phyloP scores from a whole-genome alignment of 306 rosid genomes.

The Argentina anserina region DNA sequence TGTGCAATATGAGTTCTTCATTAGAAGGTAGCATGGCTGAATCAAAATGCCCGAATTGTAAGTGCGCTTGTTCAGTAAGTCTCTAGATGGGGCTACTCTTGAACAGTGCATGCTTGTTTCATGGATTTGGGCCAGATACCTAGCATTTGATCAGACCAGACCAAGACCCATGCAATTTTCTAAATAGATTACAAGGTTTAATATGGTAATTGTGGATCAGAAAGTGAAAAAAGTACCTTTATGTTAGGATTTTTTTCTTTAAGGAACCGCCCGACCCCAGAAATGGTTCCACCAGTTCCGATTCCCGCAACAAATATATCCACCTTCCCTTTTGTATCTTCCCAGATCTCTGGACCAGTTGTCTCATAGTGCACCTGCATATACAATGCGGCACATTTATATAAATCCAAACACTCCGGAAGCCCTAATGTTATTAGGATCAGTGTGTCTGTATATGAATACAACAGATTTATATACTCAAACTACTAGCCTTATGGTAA shows the following conservation, averaged over 20 bases:
- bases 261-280: conserved; percentile 82
- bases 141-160: background rate
- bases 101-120: background rate
- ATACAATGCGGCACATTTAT: conserved; percentile 9
- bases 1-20: background rate
- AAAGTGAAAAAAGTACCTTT: conserved; percentile 47
- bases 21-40: background rate
- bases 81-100: background rate
- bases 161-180: background rate
- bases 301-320: conserved; percentile 95
- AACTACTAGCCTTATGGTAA: background rate
- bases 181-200: background rate
- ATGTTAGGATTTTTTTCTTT: conserved; percentile 76
- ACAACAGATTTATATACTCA: background rate
- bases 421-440: conserved; percentile 7
- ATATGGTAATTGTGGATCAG: conserved; percentile 10
- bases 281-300: conserved; percentile 98
- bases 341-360: conserved; percentile 99
- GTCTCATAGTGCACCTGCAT: conserved; percentile 93
- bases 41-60: background rate
- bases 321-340: conserved; percentile 90
- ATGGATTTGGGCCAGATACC: background rate
- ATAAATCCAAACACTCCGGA: conserved; percentile 15
- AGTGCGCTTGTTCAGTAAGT: background rate
- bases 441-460: conserved; percentile 48